These are phyloP conservation scores for Breviolum minutum DNA, from an alignment of 73 alveolate species.

Conservation along the genomic window DNA sequence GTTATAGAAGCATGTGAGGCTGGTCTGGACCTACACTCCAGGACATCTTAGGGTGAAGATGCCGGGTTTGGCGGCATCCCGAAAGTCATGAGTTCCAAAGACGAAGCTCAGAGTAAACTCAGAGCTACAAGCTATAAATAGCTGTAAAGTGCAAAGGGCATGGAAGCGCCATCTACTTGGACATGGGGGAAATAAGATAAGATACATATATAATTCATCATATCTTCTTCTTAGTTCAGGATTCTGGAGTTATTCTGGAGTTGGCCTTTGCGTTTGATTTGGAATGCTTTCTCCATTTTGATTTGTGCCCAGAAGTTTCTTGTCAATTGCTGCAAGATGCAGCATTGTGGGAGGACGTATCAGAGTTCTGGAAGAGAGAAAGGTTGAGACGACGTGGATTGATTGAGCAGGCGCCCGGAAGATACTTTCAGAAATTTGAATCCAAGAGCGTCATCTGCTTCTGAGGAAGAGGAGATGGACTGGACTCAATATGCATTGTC, in stretches of 20 bases:
- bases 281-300: neutral
- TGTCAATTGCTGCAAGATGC: neutral
- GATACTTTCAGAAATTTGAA: neutral
- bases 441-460: neutral
- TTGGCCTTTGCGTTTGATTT: neutral
- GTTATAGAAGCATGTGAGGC: neutral
- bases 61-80: neutral
- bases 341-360: slow-evolving; percentile 37
- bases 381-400: slow-evolving; percentile 83
- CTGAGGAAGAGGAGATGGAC: slow-evolving; percentile 89
- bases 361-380: slow-evolving; percentile 90
- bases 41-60: slow-evolving; percentile 6
- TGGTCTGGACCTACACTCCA: slow-evolving; percentile 80
- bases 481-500: slow-evolving; percentile 35
- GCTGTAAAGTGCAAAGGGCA: too few relatives aligned
- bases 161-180: too few relatives aligned
- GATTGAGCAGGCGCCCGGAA: slow-evolving; percentile 74
- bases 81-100: too few relatives aligned
- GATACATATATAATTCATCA: too few relatives aligned
- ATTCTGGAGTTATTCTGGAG: too few relatives aligned
- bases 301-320: neutral
- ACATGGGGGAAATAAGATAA: too few relatives aligned
- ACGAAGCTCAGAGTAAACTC: too few relatives aligned
- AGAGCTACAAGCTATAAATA: too few relatives aligned
- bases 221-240: neutral